Conservation (phyloP, 805 yeast genomes). For the Debaryomyces hansenii region DNA sequence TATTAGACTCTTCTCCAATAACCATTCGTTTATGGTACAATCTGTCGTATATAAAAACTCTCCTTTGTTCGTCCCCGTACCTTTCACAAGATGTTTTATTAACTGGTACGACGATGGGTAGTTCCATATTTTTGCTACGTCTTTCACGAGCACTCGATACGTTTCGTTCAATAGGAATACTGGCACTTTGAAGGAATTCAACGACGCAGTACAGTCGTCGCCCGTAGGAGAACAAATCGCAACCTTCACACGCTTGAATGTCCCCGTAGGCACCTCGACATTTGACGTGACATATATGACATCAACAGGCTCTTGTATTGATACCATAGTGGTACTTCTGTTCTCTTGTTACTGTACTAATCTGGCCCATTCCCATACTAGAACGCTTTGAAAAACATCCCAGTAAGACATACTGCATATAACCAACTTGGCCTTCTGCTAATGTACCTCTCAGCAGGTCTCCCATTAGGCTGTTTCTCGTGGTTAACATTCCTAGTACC, state of each 20-base stretch:
- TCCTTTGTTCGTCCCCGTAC: conserved; percentile 15
- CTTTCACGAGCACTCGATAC: conserved; percentile 27
- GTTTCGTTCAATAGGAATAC: conserved; percentile 12
- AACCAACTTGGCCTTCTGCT: too few species aligned
- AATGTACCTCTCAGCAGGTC: too few species aligned
- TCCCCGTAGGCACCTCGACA: neutral
- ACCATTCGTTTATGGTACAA: conserved; percentile 19
- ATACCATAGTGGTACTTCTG: too few species aligned
- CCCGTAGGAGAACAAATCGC: conserved; percentile 3
- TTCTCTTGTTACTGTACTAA: too few species aligned
- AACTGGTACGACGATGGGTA: conserved; percentile 45
- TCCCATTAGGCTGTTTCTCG: too few species aligned
- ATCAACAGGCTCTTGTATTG: neutral
- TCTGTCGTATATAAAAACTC: conserved; percentile 17
- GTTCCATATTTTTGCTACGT: conserved; percentile 35
- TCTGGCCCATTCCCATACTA: too few species aligned
- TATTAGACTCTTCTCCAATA: conserved; percentile 20
- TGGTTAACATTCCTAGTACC: too few species aligned
- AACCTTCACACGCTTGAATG: conserved; percentile 1
- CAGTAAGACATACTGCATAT: too few species aligned
- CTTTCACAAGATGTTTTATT: conserved; percentile 25
- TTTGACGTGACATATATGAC: neutral
- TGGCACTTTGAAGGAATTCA: conserved; percentile 11
- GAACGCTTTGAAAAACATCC: too few species aligned
- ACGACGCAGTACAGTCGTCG: neutral